Base-by-base conservation (phyloP, 768 basidiomycete genomes). In the Cystofilobasidium macerans region DNA sequence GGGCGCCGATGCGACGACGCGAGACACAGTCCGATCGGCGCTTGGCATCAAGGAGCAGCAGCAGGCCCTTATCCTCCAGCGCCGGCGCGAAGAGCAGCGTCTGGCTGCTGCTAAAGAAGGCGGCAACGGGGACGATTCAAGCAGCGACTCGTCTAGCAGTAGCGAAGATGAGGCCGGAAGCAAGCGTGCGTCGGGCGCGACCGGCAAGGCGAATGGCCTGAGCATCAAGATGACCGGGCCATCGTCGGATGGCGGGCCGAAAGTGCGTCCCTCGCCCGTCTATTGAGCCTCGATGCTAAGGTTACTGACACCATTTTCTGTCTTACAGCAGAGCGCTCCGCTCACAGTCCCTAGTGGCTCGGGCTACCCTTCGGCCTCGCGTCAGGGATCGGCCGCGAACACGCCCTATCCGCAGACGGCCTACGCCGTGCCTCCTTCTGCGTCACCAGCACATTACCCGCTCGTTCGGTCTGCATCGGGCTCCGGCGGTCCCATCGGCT, bases 31-130 rank as follows among this genome's bases (percentile, higher is more conserved):
- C n/a, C 61, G 42, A 22, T 30, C 35, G 18, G 67, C 67, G 18
- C 47, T 63, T 2, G 43, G n/a, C 20, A 48, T 68, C 56, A 68
- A 68, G 62, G 67, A 68, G 61, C 61, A 68, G 45, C 67, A 68
- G 57, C 61, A 68, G 62, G 8, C 38, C 12, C 28, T 68, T n/a
- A 68, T 68, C n/a, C 57, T 57, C 30, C 67, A 68, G 57, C 58
- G 65, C 35, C 57, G 58, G 57, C 24, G 57, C 33, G 43, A 60
- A 40, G 58, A n/a, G 30, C 28, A 42, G 26, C n/a, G n/a, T n/a
- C n/a, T n/a, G n/a, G n/a, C n/a, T n/a, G n/a, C n/a, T n/a, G n/a
- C n/a, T n/a, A n/a, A 43, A 42, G 58, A 43, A 13, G 33, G 64
- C 33, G 56, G 26, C 54, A 33, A 30, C 3, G 57, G 56, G 18